Conservation (phyloP, 2,329 filamentous ascomycete genomes). For the Cladophialophora psammophila region DNA sequence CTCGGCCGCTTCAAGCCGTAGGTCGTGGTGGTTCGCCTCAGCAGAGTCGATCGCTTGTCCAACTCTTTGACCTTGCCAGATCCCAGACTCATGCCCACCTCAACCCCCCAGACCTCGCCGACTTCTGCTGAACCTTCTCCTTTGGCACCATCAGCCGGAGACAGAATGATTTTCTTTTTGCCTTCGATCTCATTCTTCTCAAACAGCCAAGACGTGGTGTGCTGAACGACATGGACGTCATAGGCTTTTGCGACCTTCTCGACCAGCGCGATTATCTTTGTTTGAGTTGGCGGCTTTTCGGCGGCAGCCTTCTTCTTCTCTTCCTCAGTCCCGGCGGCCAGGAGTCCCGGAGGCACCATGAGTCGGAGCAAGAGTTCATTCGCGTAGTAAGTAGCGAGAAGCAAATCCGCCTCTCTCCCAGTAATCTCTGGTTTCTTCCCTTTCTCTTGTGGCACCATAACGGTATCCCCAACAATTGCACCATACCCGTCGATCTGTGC, state of each 20-base stretch:
- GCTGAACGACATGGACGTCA: constrained; percentile 92
- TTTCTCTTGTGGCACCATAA: constrained; percentile 72
- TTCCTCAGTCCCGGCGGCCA: constrained; percentile 84
- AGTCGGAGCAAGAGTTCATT: constrained; percentile 93
- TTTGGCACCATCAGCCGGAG: constrained; percentile 79
- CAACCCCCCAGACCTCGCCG: constrained; percentile 96
- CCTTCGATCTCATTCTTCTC: constrained; percentile 97
- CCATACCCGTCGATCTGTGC: constrained; percentile 98
- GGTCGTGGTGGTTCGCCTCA: constrained; percentile 89
- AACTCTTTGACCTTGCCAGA: constrained; percentile 94
- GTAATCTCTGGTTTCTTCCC: constrained; percentile 70
- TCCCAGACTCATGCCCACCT: constrained; percentile 90
- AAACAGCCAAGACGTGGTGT: constrained; percentile 97
- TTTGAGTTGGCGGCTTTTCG: constrained; percentile 82
- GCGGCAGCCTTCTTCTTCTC: constrained; percentile 91
- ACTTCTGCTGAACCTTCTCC: constrained; percentile 89
- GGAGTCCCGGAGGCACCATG: constrained; percentile 87
- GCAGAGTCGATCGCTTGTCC: constrained; percentile 85
- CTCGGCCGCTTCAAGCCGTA: constrained; percentile 94
- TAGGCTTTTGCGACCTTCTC: constrained; percentile 93
- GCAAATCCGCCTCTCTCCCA: constrained; percentile 82
- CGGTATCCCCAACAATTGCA: constrained; percentile 92
- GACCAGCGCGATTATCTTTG: constrained; percentile 83
- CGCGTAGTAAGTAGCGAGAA: constrained; percentile 91
- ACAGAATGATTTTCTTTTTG: constrained; percentile 96